Conservation (phyloP, 2,329 filamentous ascomycete species). For the Neocucurbitaria cava region DNA sequence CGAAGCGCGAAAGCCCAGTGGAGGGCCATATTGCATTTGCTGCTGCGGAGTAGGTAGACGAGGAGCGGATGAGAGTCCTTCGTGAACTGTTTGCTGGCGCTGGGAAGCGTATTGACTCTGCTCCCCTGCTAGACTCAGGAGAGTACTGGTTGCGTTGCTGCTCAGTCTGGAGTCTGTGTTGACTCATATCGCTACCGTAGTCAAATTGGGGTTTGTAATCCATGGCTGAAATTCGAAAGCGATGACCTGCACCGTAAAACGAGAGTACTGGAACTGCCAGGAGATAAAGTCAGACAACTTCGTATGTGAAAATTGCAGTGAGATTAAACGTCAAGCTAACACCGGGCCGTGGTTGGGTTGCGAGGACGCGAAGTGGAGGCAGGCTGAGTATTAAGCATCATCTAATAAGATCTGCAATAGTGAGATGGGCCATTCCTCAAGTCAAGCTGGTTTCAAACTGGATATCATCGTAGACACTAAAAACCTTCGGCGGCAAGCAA, state of each 20-base stretch:
- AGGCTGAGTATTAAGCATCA: conserved; percentile 34
- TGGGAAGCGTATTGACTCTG: conserved; percentile 20
- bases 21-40: conserved; percentile 21
- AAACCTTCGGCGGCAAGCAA: conserved; percentile 32
- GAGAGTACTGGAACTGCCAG: conserved; percentile 25
- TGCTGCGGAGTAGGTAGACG: conserved; percentile 21
- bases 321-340: conserved; percentile 25
- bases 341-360: conserved; percentile 30
- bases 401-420: conserved; percentile 25
- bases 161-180: conserved; percentile 13
- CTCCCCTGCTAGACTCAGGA: conserved; percentile 16
- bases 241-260: conserved; percentile 43
- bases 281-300: conserved; percentile 17
- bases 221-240: conserved; percentile 32
- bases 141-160: not conserved
- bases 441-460: conserved; percentile 38
- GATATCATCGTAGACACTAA: conserved; percentile 28
- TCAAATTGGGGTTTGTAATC: conserved; percentile 36
- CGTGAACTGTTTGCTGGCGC: conserved; percentile 6
- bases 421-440: conserved; percentile 16
- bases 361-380: conserved; percentile 23
- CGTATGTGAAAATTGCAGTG: conserved; percentile 19
- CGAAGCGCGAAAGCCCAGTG: conserved; percentile 9
- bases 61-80: conserved; percentile 19
- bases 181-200: conserved; percentile 10